Evolutionary conservation across 441 rosid genomes (phyloP), one percentile per base, ranked within the genome.

Genomic region (Populus tomentosa): DNA sequence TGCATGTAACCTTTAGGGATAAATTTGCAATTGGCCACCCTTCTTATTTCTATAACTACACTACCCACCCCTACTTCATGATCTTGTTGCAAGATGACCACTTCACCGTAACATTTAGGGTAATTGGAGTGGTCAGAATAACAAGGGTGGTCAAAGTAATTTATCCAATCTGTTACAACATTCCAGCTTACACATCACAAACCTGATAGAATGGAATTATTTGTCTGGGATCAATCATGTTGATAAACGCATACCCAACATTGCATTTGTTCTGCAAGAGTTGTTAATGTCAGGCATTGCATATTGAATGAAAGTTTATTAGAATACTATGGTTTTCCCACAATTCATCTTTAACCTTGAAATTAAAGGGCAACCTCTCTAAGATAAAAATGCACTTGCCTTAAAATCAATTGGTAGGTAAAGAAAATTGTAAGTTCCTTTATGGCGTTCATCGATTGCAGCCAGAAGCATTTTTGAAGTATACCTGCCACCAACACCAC

Each of bases 161-260:
- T 50, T 14, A 50, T 50, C 20, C 56, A 50, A 5, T 14, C 56
- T 50, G 20, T 50, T 50, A 35, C 36, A 53, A 28, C 67, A 61
- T 67, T 18, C 7, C 33, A 70, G 63, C 20, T 68, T 53, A 50
- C 36, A 46, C 16, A 70, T 65, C 33, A 82, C 87, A 71, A 63
- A 91, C 96, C 94, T 91, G 83, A 80, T 87, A 87, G 84, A 91
- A 88, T 21, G 90, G 84, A 74, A 91, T 56, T 40, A 91, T 90
- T 72, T 88, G 90, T 36, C 78, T 74, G 9, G 94, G 89, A 35
- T 87, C 89, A 24, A 84, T 84, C 94, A 91, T 87, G 86, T 90
- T 91, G 86, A 91, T 87, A 86, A 90, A 91, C 61, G 96, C 94
- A 80, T 91, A 90, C 16, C 96, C 96, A 56, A 90, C 94, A 71